phyloP scores from a whole-genome alignment of 2,329 filamentous ascomycete genomes.

The Arthrinium puccinioides region DNA sequence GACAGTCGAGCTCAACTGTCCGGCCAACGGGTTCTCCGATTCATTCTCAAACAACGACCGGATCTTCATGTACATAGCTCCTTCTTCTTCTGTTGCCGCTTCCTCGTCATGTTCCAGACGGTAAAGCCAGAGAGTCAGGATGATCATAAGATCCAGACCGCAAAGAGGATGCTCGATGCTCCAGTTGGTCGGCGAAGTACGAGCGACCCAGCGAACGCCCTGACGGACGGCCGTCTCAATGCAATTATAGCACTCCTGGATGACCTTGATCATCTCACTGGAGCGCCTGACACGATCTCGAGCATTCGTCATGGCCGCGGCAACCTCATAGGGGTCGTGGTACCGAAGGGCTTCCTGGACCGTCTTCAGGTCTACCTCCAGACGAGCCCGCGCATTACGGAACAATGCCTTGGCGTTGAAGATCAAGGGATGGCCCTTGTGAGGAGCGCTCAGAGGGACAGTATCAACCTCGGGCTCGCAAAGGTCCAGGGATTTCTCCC shows the following conservation, averaged over 20 bases:
- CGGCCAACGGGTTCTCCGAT: constrained; percentile 70
- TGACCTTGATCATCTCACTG: constrained; percentile 96
- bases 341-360: constrained; percentile 95
- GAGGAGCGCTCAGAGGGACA: constrained; percentile 85
- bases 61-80: constrained; percentile 87
- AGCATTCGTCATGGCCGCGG: constrained; percentile 90
- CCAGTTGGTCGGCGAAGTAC: constrained; percentile 97
- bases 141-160: constrained; percentile 94
- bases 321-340: constrained; percentile 95
- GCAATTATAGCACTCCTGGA: constrained; percentile 95
- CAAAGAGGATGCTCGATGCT: constrained; percentile 96
- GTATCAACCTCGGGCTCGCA: constrained; percentile 87
- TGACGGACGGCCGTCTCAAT: constrained; percentile 93
- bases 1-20: constrained; percentile 83
- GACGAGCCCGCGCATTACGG: constrained; percentile 82
- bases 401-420: constrained; percentile 99
- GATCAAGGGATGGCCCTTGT: constrained; percentile 91
- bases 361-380: constrained; percentile 91
- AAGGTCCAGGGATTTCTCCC: constrained; percentile 91
- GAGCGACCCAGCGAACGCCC: constrained; percentile 96
- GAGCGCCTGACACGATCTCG: constrained; percentile 92
- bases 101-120: constrained; percentile 99
- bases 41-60: constrained; percentile 88
- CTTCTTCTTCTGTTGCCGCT: constrained; percentile 74
- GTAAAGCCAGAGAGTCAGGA: constrained; percentile 96